phyloP scores from a whole-genome alignment of 2,329 filamentous ascomycete species.

The Penicillium capsulatum region DNA sequence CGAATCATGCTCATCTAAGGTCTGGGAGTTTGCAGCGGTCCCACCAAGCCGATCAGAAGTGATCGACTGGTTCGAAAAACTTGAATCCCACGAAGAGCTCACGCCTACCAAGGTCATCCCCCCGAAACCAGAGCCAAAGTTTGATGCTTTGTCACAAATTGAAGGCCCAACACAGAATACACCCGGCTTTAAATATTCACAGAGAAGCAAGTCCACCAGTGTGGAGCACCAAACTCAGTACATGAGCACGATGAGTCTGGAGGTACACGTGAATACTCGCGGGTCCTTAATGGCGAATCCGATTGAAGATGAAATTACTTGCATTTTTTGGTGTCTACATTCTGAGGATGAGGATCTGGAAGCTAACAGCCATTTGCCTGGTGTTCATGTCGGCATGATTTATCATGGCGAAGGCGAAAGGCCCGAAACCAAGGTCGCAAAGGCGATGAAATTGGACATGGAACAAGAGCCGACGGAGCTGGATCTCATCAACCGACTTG shows the following conservation, averaged over 20 bases:
- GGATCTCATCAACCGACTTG: conserved; percentile 77
- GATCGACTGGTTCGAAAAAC: conserved; percentile 58
- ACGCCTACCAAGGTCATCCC: conserved; percentile 7
- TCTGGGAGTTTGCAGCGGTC: conserved; percentile 70
- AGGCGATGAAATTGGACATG: conserved; percentile 60
- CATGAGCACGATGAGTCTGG: conserved; percentile 95
- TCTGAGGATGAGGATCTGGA: conserved; percentile 62
- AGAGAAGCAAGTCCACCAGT: conserved; percentile 67
- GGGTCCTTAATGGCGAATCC: conserved; percentile 80
- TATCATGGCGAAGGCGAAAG: conserved; percentile 62
- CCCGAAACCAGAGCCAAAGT: conserved; percentile 20
- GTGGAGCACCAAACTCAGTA: conserved; percentile 82
- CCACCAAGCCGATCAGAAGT: conserved; percentile 72
- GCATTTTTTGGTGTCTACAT: conserved; percentile 86
- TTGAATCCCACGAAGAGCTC: conserved; percentile 15
- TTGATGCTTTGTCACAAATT: conserved; percentile 67
- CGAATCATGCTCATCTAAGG: conserved; percentile 57
- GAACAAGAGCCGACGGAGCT: conserved; percentile 74
- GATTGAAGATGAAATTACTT: conserved; percentile 80
- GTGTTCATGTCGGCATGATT: conserved; percentile 65
- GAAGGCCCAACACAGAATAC: conserved; percentile 79
- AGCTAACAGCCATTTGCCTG: conserved; percentile 47
- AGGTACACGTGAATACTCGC: conserved; percentile 85
- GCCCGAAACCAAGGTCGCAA: conserved; percentile 59
- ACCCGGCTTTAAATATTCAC: conserved; percentile 80